Base-by-base conservation (phyloP, 2,329 filamentous ascomycete genomes). In the Diaporthe longicolla region DNA sequence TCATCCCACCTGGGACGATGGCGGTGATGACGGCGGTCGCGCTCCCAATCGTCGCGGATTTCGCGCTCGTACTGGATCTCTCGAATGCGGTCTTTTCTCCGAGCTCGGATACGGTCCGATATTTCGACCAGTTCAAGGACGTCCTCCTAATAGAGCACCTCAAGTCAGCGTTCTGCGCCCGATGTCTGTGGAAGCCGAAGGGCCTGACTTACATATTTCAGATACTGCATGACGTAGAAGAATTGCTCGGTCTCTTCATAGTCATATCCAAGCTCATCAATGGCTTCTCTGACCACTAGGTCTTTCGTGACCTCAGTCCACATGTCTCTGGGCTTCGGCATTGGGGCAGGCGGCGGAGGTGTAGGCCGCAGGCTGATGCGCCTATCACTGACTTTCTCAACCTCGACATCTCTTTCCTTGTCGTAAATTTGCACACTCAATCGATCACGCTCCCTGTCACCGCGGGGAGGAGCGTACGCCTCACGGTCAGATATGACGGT, bases 251-350 rank as follows among this genome's bases (percentile, higher is more conserved):
- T 97, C 87, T 98, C 95, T 81, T 98, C 95, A 80, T 92, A 98
- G 75, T 94, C 92, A 83, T 98, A 98, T 3, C 94, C 94, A 80
- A 92, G 85, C 79, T 93, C 88, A 78, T 97, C 93, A 77, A 98
- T 94, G 24, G 97, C 97, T 81, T 98, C 95, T 70, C 93, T 91
- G 74, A 93, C 88, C 21, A 98, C 94, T 48, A 98, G 85, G 78
- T 98, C 95, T 84, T 97, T 98, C 59, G 96, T 97, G 78, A 99
- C 95, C 84, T 98, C 97, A 0, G 97, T 99, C 96, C 96, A 98
- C 86, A 97, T 94, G 74, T 93, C 91, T 72, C 89, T 88, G 43
- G 88, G 84, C 69, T 87, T 87, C 26, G 74, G 74, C 52, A 65
- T 45, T 3, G 74, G 74, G 9, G 82, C 80, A 32, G 79, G 79